Conservation (phyloP, 2,329 filamentous ascomycete species). For the Herpotrichia juniperi region DNA sequence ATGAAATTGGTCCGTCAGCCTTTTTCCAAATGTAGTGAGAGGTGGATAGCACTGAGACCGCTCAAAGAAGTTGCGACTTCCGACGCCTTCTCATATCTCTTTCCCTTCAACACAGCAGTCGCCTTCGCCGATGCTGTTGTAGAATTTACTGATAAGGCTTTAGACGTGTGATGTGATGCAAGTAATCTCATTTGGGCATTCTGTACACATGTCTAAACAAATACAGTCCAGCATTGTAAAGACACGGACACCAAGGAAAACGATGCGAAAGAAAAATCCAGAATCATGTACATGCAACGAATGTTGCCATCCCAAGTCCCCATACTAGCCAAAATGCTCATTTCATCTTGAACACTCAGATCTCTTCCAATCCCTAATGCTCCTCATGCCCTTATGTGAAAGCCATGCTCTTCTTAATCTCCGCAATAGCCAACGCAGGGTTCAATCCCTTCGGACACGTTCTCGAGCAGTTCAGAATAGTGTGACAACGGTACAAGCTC, state of each 20-base stretch:
- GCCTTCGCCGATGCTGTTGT: no score
- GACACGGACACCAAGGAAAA: background rate
- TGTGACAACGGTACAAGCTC: conserved; percentile 98
- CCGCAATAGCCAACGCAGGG: conserved; percentile 90
- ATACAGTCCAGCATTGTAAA: background rate
- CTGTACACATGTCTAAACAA: background rate
- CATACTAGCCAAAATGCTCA: background rate
- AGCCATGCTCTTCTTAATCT: conserved; percentile 98
- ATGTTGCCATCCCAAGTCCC: background rate
- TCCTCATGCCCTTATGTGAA: conserved; percentile 40
- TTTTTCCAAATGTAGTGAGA: no score
- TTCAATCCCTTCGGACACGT: conserved; percentile 99
- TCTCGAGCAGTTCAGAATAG: conserved; percentile 97
- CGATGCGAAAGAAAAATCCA: background rate
- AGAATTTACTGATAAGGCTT: no score
- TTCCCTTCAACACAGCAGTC: no score
- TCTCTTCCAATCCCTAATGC: background rate
- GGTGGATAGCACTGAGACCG: no score
- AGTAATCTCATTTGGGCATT: background rate
- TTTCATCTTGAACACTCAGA: no score
- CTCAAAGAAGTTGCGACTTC: no score
- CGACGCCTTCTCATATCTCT: no score
- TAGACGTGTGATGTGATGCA: no score
- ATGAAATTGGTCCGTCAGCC: no score
- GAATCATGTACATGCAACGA: background rate